A percentile compares a stretch with the other conserved stretches of the same genome.
These are phyloP conservation scores for Arthroderma sp. DNA, from an alignment of 2,329 filamentous ascomycete genomes.

Conservation along the genomic window DNA sequence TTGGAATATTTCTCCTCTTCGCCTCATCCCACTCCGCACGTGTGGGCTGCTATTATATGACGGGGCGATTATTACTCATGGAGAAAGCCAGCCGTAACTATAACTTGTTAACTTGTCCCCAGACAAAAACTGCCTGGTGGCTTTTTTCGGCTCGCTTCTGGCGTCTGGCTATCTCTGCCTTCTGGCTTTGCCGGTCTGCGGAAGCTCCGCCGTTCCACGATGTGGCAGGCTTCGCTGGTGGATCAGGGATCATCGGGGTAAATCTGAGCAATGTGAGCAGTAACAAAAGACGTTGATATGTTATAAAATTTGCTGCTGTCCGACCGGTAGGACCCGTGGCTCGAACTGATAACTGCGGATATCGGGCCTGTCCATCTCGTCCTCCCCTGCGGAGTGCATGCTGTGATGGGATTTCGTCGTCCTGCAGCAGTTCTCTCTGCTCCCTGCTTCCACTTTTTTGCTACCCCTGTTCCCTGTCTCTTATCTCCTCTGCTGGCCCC, in stretches of 20 bases:
- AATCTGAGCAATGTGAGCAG: slow-evolving; percentile 5
- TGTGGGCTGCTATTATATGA: background rate
- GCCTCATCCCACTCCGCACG: background rate
- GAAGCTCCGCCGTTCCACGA: background rate
- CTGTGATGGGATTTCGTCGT: background rate
- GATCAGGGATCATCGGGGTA: slow-evolving; percentile 1
- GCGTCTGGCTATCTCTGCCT: background rate
- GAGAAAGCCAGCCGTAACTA: background rate
- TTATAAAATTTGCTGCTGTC: background rate
- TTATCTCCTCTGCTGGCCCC: background rate
- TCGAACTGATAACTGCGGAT: background rate
- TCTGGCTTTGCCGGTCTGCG: background rate
- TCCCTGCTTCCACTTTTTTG: too few species aligned
- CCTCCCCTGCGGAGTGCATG: background rate
- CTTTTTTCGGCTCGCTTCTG: background rate
- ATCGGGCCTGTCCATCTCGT: background rate
- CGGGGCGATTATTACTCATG: background rate
- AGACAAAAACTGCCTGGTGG: background rate
- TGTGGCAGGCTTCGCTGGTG: background rate
- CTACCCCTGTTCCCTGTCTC: background rate
- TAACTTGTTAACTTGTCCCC: background rate
- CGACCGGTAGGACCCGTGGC: background rate
- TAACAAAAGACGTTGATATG: background rate
- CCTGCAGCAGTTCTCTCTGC: background rate
- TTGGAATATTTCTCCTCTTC: background rate